A percentile compares a stretch with the other conserved stretches of the same genome.
Evolutionary conservation across 441 rosid genomes (phyloP).

Genomic region (Rhodomyrtus psidioides): DNA sequence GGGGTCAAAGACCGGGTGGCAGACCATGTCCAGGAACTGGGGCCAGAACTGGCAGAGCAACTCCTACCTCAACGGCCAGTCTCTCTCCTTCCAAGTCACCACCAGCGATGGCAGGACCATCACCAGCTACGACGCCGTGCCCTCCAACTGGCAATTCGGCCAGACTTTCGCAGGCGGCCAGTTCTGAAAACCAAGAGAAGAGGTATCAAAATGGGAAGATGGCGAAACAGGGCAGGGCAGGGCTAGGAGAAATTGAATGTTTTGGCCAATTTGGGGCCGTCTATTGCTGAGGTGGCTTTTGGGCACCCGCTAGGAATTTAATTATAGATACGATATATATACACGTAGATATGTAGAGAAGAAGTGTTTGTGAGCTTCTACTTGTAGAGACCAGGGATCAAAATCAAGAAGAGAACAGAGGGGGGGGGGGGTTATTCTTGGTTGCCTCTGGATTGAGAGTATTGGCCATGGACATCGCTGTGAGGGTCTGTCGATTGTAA

Average conservation of each 20-base stretch:
- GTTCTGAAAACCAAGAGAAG: not conserved
- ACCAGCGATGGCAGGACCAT: slow-evolving; percentile 7
- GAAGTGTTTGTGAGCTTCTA: not conserved
- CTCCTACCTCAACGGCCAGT: slow-evolving; percentile 11
- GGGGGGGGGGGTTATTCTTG: not conserved
- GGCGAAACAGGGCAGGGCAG: not conserved
- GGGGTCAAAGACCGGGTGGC: slow-evolving; percentile 7
- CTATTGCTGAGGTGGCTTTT: slow-evolving; percentile 1
- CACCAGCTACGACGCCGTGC: not conserved
- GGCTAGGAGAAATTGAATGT: not conserved
- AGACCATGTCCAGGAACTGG: slow-evolving; percentile 15
- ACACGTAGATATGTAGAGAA: not conserved
- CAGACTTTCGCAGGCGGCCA: not conserved
- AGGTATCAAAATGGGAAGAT: not conserved
- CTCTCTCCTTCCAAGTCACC: slow-evolving; percentile 13
- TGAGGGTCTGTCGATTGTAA: not conserved
- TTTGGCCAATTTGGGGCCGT: not conserved
- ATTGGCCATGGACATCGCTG: not conserved
- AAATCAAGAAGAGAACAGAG: not conserved
- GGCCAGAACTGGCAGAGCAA: slow-evolving; percentile 18
- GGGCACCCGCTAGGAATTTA: slow-evolving; percentile 2
- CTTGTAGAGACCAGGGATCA: not conserved
- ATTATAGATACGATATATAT: not conserved
- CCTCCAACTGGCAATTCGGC: slow-evolving; percentile 4
- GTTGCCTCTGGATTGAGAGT: not conserved